Base-by-base conservation (phyloP, 1,139 yeast species). In the Candida gigantensis region DNA sequence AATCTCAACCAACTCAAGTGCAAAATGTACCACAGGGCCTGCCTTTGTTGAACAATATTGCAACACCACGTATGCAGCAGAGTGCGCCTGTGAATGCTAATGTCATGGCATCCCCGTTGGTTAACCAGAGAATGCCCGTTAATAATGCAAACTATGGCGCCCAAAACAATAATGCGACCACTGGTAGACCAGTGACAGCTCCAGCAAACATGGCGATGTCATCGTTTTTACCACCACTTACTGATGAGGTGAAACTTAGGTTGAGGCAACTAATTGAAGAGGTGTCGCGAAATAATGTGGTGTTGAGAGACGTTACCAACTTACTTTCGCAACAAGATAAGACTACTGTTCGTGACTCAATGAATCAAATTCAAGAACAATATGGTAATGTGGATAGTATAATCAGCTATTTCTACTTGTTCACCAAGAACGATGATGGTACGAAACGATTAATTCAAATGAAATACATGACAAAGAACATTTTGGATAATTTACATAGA, bases 381-480 rank as follows among this genome's bases (percentile, higher is more conserved):
- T 81, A 79, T 57, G 70, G 80, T 31, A 74, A 81, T 47, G 84
- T 84, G 15, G 95, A 87, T 53, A 81, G 81, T 44, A 71, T 87
- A 34, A 79, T 86, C 34, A 88, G 94, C 30, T 81, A 85, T 53
- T 86, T 85, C 50, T 87, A 76, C 53, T 75, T 83, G 42, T 68
- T 87, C 39, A 83, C 94, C 1, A 77, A 82, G 49, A 85, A 84
- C 54, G 74, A 72, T 31, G 87, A 80, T 39, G 90, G 87, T 5
- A 84, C 95, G 1, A 79, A 79, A 51, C 75, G 86, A 45, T 73
- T 88, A 44, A 71, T 88, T 42, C 92, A 85, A 55, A 79, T 86
- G 72, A 82, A 87, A 58, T 73, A 79, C 44, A 83, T 87, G 84
- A 79, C 87, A 30, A 82, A 80, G 51, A 84, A 82, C 54, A 84